A percentile compares a stretch with the other conserved stretches of the same genome.
Evolutionary conservation across 192 early-diverging fungal genomes (phyloP).

Genomic region (Phycomyces blakesleeanus): DNA sequence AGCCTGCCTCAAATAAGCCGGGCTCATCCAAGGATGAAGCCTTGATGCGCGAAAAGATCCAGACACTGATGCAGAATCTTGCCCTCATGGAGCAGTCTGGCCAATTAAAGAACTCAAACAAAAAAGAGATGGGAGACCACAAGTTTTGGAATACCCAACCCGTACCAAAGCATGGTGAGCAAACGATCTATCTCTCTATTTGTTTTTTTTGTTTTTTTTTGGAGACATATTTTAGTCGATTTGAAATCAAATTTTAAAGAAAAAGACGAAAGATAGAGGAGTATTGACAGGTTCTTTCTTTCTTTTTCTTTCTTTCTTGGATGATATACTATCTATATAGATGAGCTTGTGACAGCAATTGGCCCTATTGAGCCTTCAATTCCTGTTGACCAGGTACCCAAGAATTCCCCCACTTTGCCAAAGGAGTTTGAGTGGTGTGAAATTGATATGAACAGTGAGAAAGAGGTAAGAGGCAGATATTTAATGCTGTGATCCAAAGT

Average conservation of each 20-base stretch:
- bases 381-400: constrained; percentile 68
- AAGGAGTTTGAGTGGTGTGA: constrained; percentile 86
- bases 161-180: constrained; percentile 71
- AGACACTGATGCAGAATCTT: constrained; percentile 22
- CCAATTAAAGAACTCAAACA: constrained; percentile 18
- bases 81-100: constrained; percentile 22
- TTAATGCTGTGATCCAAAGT: too few relatives aligned
- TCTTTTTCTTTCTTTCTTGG: too few relatives aligned
- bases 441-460: constrained; percentile 73
- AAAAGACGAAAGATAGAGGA: too few relatives aligned
- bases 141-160: constrained; percentile 99
- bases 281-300: too few relatives aligned
- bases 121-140: constrained; percentile 58
- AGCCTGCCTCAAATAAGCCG: neutral
- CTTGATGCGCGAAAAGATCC: constrained; percentile 15
- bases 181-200: neutral
- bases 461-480: constrained; percentile 49
- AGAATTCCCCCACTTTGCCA: constrained; percentile 83
- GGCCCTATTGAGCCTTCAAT: constrained; percentile 81
- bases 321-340: too few relatives aligned
- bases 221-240: too few relatives aligned
- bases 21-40: constrained; percentile 12
- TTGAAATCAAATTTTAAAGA: too few relatives aligned
- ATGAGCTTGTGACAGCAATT: constrained; percentile 66
- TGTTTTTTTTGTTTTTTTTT: too few relatives aligned